Base-by-base conservation (phyloP, 1,139 yeast genomes). In the Nakaseomyces glabratus region DNA sequence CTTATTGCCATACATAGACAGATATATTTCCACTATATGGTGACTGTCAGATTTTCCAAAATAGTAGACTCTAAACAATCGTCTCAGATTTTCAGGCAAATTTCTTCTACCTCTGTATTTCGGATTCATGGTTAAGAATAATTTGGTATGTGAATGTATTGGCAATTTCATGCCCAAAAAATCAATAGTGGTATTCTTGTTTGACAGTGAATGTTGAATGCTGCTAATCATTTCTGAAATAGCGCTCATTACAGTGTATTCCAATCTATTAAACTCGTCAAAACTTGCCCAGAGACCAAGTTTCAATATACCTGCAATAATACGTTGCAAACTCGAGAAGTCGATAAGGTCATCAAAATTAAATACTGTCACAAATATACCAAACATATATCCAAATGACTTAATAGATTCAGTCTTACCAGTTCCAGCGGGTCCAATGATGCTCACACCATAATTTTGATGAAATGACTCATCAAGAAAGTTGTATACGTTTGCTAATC, bases 381-480 rank as follows among this genome's bases (percentile, higher is more conserved):
- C 98, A 9, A 90, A 60, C 30, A 73, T 75, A 32, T 75, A 75
- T 1, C 94, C 96, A 20, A 88, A 63, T 0, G 95, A 84, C 52
- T 90, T 90, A 15, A 88, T 70, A 0, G 95, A 71, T 52, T 90
- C 98, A 0, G 98, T 90, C 54, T 90, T 88, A 47, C 97, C 98
- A 0, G 97, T 90, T 33, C 97, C 98, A 3, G 98, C 96, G 1
- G 98, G 97, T 0, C 98, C 98, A 58, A 80, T 77, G 1, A 95
- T 84, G 1, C 95, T 80, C 0, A 95, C 95, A n/a, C 97, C 97
- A 10, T 76, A 62, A 26, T 70, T 70, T 46, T 77, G 85, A 23
- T 72, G 69, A 18, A 86, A 56, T 0, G 96, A 93, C 43, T 79
- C 82, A 0, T 82, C 67, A 76, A 88, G 71, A 0, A 88, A 64